Percentiles rank a stretch among this genome's conserved stretches.
Evolutionary conservation across 768 basidiomycete genomes (phyloP).

Genomic region (Serpula lacrymans): DNA sequence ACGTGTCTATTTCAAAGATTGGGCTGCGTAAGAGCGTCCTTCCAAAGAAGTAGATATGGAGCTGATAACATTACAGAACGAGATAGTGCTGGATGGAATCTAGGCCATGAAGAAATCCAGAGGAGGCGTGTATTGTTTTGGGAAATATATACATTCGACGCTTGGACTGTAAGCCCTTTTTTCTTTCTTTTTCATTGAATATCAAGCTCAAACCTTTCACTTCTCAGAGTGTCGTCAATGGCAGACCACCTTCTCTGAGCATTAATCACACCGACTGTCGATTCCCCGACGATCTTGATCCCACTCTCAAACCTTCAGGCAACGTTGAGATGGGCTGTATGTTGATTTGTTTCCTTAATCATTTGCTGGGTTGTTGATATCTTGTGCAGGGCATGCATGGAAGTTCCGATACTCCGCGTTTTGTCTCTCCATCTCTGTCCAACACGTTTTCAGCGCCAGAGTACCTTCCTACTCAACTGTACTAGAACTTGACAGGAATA

Average conservation of each 20-base stretch:
- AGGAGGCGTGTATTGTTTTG: slow-evolving; percentile 47
- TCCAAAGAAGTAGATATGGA: neutral
- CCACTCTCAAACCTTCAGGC: slow-evolving; percentile 28
- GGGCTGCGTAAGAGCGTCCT: slow-evolving; percentile 43
- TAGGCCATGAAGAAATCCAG: slow-evolving; percentile 43
- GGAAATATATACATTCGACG: slow-evolving; percentile 50
- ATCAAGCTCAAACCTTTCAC: no score
- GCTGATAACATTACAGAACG: slow-evolving; percentile 36
- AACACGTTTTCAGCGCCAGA: slow-evolving; percentile 39
- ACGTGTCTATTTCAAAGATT: slow-evolving; percentile 30
- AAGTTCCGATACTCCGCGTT: slow-evolving; percentile 42
- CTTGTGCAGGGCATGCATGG: slow-evolving; percentile 38
- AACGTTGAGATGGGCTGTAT: slow-evolving; percentile 41
- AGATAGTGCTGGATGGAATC: slow-evolving; percentile 47
- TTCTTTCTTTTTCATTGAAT: neutral
- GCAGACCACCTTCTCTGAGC: slow-evolving; percentile 45
- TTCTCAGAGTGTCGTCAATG: slow-evolving; percentile 43
- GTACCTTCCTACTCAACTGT: slow-evolving; percentile 40
- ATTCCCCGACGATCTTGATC: slow-evolving; percentile 45
- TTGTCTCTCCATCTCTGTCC: slow-evolving; percentile 41
- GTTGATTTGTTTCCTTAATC: slow-evolving; percentile 12
- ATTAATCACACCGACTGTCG: slow-evolving; percentile 50
- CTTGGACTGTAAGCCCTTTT: slow-evolving; percentile 40
- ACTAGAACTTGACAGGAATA: slow-evolving; percentile 46
- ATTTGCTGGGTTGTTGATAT: slow-evolving; percentile 9